Evolutionary conservation across 805 yeast genomes (phyloP).

Genomic region (Yarrowia sp.): DNA sequence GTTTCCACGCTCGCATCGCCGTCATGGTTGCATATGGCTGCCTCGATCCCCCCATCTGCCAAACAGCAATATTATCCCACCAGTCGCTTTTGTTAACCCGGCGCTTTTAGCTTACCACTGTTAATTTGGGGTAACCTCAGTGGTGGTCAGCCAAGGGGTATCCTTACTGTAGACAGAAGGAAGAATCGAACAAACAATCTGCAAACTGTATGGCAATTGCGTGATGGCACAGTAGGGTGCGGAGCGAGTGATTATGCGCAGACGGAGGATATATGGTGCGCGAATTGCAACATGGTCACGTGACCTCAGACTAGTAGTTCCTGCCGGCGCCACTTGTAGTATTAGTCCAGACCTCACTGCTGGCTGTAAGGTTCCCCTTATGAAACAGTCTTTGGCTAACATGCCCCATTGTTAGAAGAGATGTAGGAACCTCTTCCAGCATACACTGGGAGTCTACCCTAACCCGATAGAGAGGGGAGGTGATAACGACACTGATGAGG

Average conservation of each 20-base stretch:
- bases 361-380: slow-evolving; percentile 2
- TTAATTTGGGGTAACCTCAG: slow-evolving; percentile 9
- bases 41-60: slow-evolving; percentile 3
- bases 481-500: too few relatives aligned
- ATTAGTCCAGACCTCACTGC: too few relatives aligned
- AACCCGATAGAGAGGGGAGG: not conserved
- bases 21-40: slow-evolving; percentile 17
- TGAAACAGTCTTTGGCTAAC: not conserved
- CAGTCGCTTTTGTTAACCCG: not conserved
- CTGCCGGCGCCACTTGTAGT: too few relatives aligned
- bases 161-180: too few relatives aligned
- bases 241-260: too few relatives aligned
- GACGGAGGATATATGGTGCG: too few relatives aligned
- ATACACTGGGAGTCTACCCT: not conserved
- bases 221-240: too few relatives aligned
- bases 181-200: too few relatives aligned
- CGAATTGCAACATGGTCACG: too few relatives aligned
- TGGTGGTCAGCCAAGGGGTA: slow-evolving; percentile 3
- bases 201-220: too few relatives aligned
- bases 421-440: too few relatives aligned
- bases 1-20: not conserved
- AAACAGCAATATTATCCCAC: slow-evolving; percentile 13
- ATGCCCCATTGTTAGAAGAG: not conserved
- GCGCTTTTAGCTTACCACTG: not conserved
- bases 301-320: too few relatives aligned